Evolutionary conservation across 192 early-diverging fungal species (phyloP), one percentile per base, ranked within the genome.

Genomic region (Martensiomyces pterosporus): DNA sequence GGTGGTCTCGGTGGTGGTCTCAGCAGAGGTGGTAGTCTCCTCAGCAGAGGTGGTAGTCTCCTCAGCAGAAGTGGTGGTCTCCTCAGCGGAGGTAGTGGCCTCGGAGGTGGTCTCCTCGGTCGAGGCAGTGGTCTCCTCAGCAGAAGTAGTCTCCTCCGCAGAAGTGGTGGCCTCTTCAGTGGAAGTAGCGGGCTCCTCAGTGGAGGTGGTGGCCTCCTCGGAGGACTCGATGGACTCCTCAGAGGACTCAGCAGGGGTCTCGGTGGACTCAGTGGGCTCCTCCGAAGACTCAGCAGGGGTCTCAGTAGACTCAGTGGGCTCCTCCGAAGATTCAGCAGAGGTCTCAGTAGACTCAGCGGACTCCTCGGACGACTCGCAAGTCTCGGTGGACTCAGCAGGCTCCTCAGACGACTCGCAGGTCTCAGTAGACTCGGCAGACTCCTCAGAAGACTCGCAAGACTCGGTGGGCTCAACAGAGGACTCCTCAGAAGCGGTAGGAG

Each of bases 1-100:
- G n/a, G n/a, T n/a, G n/a, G n/a, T n/a, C n/a, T n/a, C n/a, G 22
- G 24, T 40, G 40, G 33, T 49, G 48, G 19, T 24, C 42, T 38
- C 34, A 22, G 36, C 32, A 25, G 2, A 21, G 17, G 53, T 47
- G 37, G 21, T 18, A 15, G 7, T 45, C 42, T 43, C 23, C 23
- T 34, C 29, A 12, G n/a, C n/a, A n/a, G n/a, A n/a, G n/a, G n/a
- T n/a, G n/a, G n/a, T n/a, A n/a, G n/a, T n/a, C n/a, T 32, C 29
- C 29, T n/a, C n/a, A n/a, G n/a, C n/a, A n/a, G n/a, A n/a, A 32
- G 29, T 32, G 29, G 29, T 32, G 19, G 47, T 36, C 42, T 43
- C 42, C 23, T 24, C 24, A 14, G 27, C 15, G 38, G 26, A 15
- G 29, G 23, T 24, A 12, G 29, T 32, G 29, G 29, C 29, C 29